Conservation (phyloP, 2,329 filamentous ascomycete species). For the Helotiales sp. region DNA sequence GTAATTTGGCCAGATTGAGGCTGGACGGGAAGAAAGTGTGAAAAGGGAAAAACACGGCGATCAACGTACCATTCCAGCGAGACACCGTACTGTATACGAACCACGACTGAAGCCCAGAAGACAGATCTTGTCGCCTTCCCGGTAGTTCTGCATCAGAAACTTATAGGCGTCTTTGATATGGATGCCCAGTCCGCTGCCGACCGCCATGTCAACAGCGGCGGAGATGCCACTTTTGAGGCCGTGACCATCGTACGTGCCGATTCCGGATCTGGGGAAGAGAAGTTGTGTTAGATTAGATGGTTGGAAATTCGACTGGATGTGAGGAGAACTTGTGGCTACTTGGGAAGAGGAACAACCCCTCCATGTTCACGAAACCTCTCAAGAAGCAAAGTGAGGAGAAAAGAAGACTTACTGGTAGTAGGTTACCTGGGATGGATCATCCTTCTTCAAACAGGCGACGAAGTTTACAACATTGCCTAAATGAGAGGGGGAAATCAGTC, state of each 20-base stretch:
- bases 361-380: no score
- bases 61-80: conserved; percentile 47
- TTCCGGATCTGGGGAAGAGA: conserved; percentile 53
- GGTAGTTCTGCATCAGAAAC: conserved; percentile 56
- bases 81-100: conserved; percentile 56
- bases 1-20: no score
- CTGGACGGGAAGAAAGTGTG: no score
- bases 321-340: no score
- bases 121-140: conserved; percentile 53
- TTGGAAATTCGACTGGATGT: no score
- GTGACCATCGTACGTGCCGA: conserved; percentile 50
- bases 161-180: conserved; percentile 49
- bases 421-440: conserved; percentile 38
- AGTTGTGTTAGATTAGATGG: conserved; percentile 35
- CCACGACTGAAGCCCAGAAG: conserved; percentile 56
- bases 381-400: background rate
- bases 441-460: conserved; percentile 50
- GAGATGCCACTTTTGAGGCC: conserved; percentile 47
- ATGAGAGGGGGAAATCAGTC: background rate
- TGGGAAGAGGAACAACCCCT: no score
- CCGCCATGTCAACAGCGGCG: conserved; percentile 48
- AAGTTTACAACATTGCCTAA: conserved; percentile 50
- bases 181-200: conserved; percentile 49
- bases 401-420: conserved; percentile 9
- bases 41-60: no score